Percentiles rank a stretch among this genome's conserved stretches.
phyloP scores from a whole-genome alignment of 306 rosid genomes.

The Styphnolobium japonicum region DNA sequence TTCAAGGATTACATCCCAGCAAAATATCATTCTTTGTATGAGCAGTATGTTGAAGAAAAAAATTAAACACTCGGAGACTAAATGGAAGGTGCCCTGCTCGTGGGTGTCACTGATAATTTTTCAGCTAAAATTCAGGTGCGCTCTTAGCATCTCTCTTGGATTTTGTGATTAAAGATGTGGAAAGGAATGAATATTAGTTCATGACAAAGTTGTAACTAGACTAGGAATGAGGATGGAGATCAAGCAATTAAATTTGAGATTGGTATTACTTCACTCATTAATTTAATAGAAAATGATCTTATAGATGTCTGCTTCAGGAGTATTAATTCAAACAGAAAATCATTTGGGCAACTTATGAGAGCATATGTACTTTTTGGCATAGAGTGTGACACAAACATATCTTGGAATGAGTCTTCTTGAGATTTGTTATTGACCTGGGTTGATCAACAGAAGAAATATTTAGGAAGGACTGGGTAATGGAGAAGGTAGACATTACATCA shows the following conservation, averaged over 20 bases:
- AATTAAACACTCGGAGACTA: not conserved
- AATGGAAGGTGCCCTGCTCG: not conserved
- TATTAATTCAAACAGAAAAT: not conserved
- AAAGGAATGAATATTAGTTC: constrained; percentile 16
- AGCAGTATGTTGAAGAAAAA: constrained; percentile 50
- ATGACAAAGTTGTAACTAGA: constrained; percentile 11
- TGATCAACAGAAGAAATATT: not conserved
- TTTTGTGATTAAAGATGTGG: constrained; percentile 13
- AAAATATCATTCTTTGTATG: constrained; percentile 78
- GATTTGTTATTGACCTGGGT: constrained; percentile 15
- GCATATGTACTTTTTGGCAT: not conserved
- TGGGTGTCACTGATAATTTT: not conserved
- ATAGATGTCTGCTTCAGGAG: constrained; percentile 11
- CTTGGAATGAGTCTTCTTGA: not conserved
- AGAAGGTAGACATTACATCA: not conserved
- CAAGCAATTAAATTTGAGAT: not conserved
- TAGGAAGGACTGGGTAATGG: not conserved
- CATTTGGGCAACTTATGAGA: not conserved
- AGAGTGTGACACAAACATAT: not conserved
- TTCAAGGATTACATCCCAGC: constrained; percentile 85
- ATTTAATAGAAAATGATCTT: not conserved
- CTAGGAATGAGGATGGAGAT: not conserved
- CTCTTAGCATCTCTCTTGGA: constrained; percentile 19
- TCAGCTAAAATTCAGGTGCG: constrained; percentile 27
- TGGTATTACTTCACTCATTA: not conserved